A percentile compares a stretch with the other conserved stretches of the same genome.
Evolutionary conservation across 257 asterid species (phyloP).

Genomic region (Nicotiana noctiflora): DNA sequence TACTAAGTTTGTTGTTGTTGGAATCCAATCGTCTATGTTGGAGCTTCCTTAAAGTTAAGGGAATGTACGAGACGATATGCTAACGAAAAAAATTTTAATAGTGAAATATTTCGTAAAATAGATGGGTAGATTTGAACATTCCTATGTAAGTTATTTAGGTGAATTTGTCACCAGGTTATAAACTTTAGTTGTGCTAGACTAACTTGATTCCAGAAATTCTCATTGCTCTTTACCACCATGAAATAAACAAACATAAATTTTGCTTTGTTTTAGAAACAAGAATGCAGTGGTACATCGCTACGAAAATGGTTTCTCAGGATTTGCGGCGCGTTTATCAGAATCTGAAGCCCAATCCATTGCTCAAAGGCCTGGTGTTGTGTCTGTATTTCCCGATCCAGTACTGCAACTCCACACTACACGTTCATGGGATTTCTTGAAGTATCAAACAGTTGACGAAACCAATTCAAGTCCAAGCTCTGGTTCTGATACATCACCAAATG

Average conservation of each 20-base stretch:
- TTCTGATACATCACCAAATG: constrained; percentile 21
- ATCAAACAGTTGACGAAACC: constrained; percentile 30
- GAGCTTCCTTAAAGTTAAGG: too few relatives aligned
- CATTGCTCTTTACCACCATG: too few relatives aligned
- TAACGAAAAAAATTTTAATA: too few relatives aligned
- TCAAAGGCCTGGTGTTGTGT: constrained; percentile 55
- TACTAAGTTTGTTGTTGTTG: too few relatives aligned
- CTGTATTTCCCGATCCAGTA: constrained; percentile 68
- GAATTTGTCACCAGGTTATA: too few relatives aligned
- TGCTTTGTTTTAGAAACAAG: constrained; percentile 28
- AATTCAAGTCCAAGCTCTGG: background rate
- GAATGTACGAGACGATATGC: too few relatives aligned
- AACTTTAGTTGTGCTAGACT: background rate
- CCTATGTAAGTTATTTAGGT: too few relatives aligned
- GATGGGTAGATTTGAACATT: too few relatives aligned
- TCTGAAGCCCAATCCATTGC: constrained; percentile 54
- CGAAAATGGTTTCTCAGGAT: constrained; percentile 58
- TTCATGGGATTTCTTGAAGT: constrained; percentile 82
- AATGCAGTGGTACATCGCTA: constrained; percentile 46
- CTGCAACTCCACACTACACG: constrained; percentile 80
- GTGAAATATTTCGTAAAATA: too few relatives aligned
- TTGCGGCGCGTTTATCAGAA: constrained; percentile 56
- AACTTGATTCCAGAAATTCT: background rate
- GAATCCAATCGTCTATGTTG: too few relatives aligned
- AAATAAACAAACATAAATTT: constrained; percentile 19